Base-by-base conservation (phyloP, 208 protist species). In the Trypanosoma grayi region DNA sequence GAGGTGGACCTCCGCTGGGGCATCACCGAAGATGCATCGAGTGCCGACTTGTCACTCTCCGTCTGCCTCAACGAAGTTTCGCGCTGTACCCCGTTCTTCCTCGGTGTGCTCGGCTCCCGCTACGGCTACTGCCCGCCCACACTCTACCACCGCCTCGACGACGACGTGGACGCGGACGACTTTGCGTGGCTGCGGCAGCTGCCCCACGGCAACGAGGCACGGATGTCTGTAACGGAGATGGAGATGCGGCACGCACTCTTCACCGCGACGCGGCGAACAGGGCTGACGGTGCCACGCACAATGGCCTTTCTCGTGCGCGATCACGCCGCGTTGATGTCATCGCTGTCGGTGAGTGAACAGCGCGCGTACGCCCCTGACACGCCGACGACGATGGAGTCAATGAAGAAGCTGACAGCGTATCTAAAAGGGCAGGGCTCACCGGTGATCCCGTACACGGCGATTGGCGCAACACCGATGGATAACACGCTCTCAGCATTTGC, bases 1-100 rank as follows among this genome's bases (percentile, higher is more conserved):
- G 94, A 97, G 62, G 86, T 98, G 27, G 96, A 98, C 66, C 79
- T 98, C 34, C 93, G 97, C 52, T 98, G 97, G 96, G 97, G 97
- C 62, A 92, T 98, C 44, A 97, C 96, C 0, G 80, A 90, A 18
- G 84, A 89, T 2, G 75, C 85, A 4, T 82, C 67, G 11, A 69
- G 60, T 10, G 79, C 83, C 16, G 80, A 92, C 37, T 56, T 94
- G n/a, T 92, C 88, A 36, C 73, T 81, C 2, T 83, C 83, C 9
- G 81, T 97, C 27, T 98, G 97, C 73, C 76, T 98, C 4, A 93
- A 97, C 43, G 93, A 97, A 56, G 92, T 98, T 18, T 94, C 96
- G 30, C 83, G 88, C 20, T 98, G 95, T 69, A 58, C 83, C 4
- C 95, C 94, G 9, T 98, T 98, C 67, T 98, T 98, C 40, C 53